Evolutionary conservation across 2,329 filamentous ascomycete species (phyloP).

Genomic region (Colletotrichum euphorbiae): DNA sequence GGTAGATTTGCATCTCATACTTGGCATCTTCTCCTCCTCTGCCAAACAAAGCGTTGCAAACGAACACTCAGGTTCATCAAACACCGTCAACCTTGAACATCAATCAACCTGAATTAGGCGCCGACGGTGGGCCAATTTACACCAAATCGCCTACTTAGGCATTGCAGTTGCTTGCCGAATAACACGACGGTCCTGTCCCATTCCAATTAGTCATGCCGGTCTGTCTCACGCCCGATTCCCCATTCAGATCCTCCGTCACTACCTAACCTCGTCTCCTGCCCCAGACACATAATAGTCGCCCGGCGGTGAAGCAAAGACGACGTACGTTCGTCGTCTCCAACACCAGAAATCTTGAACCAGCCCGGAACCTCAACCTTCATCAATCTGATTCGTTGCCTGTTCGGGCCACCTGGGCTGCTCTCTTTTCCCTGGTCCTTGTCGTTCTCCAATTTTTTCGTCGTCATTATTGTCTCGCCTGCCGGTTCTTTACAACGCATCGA

Average conservation of each 20-base stretch:
- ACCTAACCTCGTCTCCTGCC: neutral
- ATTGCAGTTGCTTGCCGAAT: conserved; percentile 19
- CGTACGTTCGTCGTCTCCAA: neutral
- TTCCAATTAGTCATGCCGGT: neutral
- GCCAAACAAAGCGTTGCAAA: neutral
- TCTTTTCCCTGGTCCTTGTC: neutral
- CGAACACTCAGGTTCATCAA: neutral
- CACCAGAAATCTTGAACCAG: conserved; percentile 11
- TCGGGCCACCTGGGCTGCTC: neutral
- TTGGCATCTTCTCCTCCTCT: neutral
- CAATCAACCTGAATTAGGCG: neutral
- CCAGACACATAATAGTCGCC: conserved; percentile 2
- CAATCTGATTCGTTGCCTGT: conserved; percentile 1
- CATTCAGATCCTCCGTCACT: neutral
- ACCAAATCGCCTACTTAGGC: neutral
- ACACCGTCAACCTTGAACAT: neutral
- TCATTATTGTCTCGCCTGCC: conserved; percentile 15
- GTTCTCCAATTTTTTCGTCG: neutral
- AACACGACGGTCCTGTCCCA: neutral
- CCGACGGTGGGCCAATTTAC: conserved; percentile 1
- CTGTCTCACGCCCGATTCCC: conserved; percentile 3
- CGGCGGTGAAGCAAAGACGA: conserved; percentile 14
- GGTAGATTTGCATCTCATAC: conserved; percentile 22
- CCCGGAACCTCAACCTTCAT: neutral
- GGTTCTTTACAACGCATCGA: conserved; percentile 13